These are phyloP conservation scores for Scedosporium dehoogii DNA, from an alignment of 2,329 filamentous ascomycete genomes.

Conservation along the genomic window DNA sequence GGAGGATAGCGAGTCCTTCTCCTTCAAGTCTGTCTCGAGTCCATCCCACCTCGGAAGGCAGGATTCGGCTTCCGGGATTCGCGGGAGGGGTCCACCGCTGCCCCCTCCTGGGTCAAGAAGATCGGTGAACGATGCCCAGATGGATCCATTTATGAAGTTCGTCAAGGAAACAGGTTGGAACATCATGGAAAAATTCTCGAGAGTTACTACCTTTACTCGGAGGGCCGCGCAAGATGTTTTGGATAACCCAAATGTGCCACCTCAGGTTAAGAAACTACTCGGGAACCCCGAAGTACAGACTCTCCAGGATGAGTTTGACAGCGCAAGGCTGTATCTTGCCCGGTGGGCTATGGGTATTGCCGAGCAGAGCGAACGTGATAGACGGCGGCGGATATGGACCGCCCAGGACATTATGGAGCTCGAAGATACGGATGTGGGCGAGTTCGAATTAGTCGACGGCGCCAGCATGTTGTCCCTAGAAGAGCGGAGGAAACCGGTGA, in stretches of 20 bases:
- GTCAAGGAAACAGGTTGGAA: slow-evolving; percentile 95
- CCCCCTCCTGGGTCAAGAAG: slow-evolving; percentile 27
- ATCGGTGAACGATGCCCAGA: slow-evolving; percentile 49
- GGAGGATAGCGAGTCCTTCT: slow-evolving; percentile 78
- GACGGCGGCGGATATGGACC: slow-evolving; percentile 82
- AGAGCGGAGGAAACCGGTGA: slow-evolving; percentile 68
- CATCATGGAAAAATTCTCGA: slow-evolving; percentile 90
- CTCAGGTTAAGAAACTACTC: slow-evolving; percentile 75
- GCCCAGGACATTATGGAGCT: slow-evolving; percentile 85
- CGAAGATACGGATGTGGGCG: slow-evolving; percentile 88
- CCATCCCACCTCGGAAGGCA: slow-evolving; percentile 31
- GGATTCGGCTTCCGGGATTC: slow-evolving; percentile 21
- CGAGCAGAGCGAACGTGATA: slow-evolving; percentile 86
- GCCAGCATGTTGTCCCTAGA: slow-evolving; percentile 62
- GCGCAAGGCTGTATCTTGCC: slow-evolving; percentile 84
- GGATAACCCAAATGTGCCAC: slow-evolving; percentile 84
- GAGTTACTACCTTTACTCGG: slow-evolving; percentile 91
- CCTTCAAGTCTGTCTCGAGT: slow-evolving; percentile 45
- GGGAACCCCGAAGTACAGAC: slow-evolving; percentile 92
- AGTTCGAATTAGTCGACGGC: slow-evolving; percentile 89
- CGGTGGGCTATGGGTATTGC: slow-evolving; percentile 98
- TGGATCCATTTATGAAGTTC: slow-evolving; percentile 90
- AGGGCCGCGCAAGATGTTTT: slow-evolving; percentile 85
- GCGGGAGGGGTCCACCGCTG: slow-evolving; percentile 23
- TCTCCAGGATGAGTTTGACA: slow-evolving; percentile 94